A percentile compares a stretch with the other conserved stretches of the same genome.
These are phyloP conservation scores for Pyrus communis DNA, from an alignment of 306 rosid genomes.

Conservation along the genomic window DNA sequence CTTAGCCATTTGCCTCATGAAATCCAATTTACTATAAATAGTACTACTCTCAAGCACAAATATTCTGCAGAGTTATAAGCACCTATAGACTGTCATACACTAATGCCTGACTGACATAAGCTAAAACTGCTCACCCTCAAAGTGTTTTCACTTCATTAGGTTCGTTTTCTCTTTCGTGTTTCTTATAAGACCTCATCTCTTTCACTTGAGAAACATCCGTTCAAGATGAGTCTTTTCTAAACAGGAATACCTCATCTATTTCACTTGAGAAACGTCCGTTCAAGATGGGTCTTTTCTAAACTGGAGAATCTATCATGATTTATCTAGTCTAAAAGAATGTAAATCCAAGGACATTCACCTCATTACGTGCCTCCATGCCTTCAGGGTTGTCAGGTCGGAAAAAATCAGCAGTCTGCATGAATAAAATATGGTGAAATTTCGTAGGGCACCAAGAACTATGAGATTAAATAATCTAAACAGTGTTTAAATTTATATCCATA, in stretches of 20 bases:
- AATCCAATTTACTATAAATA: conserved; percentile 6
- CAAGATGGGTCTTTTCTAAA: background rate
- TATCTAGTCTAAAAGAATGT: conserved; percentile 16
- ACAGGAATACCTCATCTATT: background rate
- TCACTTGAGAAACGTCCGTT: background rate
- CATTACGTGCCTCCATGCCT: conserved; percentile 95
- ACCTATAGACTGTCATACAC: background rate
- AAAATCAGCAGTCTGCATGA: conserved; percentile 83
- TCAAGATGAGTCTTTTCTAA: background rate
- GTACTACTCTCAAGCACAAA: background rate
- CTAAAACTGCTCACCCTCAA: background rate
- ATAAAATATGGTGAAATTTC: conserved; percentile 13
- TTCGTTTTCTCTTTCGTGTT: background rate
- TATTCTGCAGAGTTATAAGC: background rate
- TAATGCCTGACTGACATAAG: background rate
- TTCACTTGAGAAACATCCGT: background rate
- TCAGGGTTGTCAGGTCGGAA: conserved; percentile 96
- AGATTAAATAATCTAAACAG: background rate
- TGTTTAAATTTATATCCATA: background rate
- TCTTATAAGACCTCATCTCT: background rate
- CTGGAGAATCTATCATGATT: background rate
- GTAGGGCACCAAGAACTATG: background rate
- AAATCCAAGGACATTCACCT: conserved; percentile 48
- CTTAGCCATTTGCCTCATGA: conserved; percentile 27
- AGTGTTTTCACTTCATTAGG: background rate